Percentiles rank a stretch among this genome's conserved stretches.
Evolutionary conservation across 2,329 filamentous ascomycete species (phyloP).

Genomic region (Colletotrichum incanum): DNA sequence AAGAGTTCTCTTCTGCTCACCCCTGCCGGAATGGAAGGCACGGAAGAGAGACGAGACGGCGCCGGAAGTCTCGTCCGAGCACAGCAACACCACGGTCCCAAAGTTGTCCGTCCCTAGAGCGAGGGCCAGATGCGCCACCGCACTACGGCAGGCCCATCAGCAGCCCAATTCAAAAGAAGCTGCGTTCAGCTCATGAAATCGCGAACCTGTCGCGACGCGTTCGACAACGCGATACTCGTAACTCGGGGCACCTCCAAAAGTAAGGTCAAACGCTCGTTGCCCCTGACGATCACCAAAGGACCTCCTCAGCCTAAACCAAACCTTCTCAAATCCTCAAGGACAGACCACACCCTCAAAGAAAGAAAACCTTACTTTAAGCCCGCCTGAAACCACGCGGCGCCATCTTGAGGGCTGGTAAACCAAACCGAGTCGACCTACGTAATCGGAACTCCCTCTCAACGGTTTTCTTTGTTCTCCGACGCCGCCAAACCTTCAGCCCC

Average conservation of each 20-base stretch:
- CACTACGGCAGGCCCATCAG: background rate
- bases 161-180: background rate
- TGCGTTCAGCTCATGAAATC: background rate
- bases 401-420: background rate
- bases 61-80: background rate
- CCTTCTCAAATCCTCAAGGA: background rate
- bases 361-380: background rate
- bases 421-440: background rate
- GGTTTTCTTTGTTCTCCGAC: slow-evolving; percentile 13
- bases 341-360: background rate
- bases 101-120: background rate
- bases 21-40: background rate
- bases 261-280: background rate
- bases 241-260: background rate
- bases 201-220: background rate
- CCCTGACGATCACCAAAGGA: slow-evolving; percentile 3
- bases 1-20: background rate
- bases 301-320: background rate
- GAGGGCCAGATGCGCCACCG: background rate
- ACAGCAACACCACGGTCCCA: background rate
- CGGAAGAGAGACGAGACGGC: background rate
- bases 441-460: background rate
- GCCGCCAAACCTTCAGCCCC: background rate
- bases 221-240: background rate
- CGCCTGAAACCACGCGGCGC: slow-evolving; percentile 34